These are phyloP conservation scores for Chaetomium tenue DNA, from an alignment of 495 filamentous ascomycete species.

Conservation along the genomic window DNA sequence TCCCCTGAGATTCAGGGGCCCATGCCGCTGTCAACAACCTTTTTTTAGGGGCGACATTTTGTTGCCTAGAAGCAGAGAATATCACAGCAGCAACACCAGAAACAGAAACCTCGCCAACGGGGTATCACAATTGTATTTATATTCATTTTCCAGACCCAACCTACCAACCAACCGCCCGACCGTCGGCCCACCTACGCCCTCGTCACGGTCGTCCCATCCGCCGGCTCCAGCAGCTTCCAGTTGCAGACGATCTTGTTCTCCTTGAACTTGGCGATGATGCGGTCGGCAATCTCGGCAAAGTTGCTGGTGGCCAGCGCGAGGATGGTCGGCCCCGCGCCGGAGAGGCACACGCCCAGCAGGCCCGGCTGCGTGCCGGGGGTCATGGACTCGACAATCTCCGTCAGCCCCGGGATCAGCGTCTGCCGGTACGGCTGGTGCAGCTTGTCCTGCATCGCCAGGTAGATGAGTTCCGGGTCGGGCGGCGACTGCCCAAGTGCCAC, in stretches of 20 bases:
- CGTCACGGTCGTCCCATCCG: conserved; percentile 72
- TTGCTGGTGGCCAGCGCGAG: conserved; percentile 84
- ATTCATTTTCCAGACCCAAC: neutral
- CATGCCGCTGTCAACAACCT: neutral
- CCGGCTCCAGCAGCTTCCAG: conserved; percentile 86
- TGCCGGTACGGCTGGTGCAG: conserved; percentile 93
- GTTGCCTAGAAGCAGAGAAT: neutral
- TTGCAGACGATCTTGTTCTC: conserved; percentile 64
- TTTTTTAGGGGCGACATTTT: too few species aligned
- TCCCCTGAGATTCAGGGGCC: too few species aligned
- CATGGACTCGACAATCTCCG: conserved; percentile 84
- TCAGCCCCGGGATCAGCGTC: conserved; percentile 82
- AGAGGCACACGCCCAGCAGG: conserved; percentile 86
- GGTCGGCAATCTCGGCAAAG: conserved; percentile 78
- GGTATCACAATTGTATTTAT: conserved; percentile 25
- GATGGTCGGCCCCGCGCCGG: conserved; percentile 91
- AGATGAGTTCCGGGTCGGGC: conserved; percentile 89
- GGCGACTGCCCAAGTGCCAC: conserved; percentile 81
- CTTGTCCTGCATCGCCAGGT: conserved; percentile 95
- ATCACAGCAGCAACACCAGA: neutral
- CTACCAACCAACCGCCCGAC: neutral
- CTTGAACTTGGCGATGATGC: conserved; percentile 67
- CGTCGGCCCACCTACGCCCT: conserved; percentile 17
- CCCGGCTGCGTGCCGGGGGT: conserved; percentile 81
- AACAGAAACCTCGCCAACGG: neutral